Evolutionary conservation across 345 rosid species (phyloP).

Genomic region (Syzygium aromaticum): DNA sequence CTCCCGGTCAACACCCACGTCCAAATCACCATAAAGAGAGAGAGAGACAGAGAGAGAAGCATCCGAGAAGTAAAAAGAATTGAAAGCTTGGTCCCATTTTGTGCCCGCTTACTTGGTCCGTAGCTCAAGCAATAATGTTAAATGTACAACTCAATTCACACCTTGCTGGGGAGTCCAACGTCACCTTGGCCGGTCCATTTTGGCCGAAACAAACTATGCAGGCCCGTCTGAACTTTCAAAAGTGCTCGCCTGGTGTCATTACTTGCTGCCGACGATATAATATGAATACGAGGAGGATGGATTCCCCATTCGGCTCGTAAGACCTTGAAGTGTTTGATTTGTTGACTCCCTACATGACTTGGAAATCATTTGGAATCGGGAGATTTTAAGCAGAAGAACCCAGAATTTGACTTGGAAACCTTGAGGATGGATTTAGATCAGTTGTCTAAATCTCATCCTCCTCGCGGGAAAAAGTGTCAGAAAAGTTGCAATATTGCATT

Average conservation of each 20-base stretch:
- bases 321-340: background rate
- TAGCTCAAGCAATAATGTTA: background rate
- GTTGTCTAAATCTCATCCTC: background rate
- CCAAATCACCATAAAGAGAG: background rate
- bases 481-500: background rate
- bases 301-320: background rate
- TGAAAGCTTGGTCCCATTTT: background rate
- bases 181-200: background rate
- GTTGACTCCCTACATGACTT: background rate
- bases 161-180: background rate
- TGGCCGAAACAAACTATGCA: background rate
- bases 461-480: background rate
- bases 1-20: background rate
- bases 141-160: background rate
- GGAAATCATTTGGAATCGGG: background rate
- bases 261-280: background rate
- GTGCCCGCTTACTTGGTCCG: background rate
- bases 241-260: background rate
- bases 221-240: background rate
- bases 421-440: background rate
- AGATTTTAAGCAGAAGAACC: background rate
- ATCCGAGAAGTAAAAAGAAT: background rate
- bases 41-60: background rate
- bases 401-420: background rate
- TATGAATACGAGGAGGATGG: background rate